Conservation (phyloP, 129 eudicot genomes). For the Mikania micrantha region DNA sequence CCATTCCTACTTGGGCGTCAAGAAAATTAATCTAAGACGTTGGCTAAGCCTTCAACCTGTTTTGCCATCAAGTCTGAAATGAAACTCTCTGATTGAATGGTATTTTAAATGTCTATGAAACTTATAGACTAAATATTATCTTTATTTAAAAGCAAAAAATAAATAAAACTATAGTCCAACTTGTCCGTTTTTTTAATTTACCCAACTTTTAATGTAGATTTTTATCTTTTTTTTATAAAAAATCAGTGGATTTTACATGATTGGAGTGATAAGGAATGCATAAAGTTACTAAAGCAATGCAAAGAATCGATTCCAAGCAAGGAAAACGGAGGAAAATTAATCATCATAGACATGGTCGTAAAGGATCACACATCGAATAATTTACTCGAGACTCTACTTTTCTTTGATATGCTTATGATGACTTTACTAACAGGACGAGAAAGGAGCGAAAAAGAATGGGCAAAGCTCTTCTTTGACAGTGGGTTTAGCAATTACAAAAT, state of each 20-base stretch:
- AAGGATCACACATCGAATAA: neutral
- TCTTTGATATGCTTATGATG: conserved; percentile 26
- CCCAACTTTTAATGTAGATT: neutral
- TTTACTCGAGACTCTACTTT: conserved; percentile 7
- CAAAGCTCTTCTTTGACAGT: conserved; percentile 20
- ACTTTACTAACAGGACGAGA: conserved; percentile 21
- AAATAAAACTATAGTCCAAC: no score
- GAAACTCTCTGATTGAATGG: no score
- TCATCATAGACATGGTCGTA: conserved; percentile 10
- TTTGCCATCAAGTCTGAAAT: no score
- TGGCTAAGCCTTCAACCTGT: no score
- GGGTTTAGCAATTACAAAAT: conserved; percentile 29
- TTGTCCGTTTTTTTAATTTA: no score
- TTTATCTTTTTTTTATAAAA: neutral
- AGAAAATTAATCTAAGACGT: no score
- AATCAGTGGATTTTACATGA: conserved; percentile 21
- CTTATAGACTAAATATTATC: no score
- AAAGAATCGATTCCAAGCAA: conserved; percentile 6
- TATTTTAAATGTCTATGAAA: no score
- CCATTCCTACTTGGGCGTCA: no score
- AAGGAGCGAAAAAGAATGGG: conserved; percentile 37
- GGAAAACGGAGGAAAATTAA: conserved; percentile 10
- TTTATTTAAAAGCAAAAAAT: no score
- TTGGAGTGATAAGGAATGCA: conserved; percentile 15
- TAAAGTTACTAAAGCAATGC: conserved; percentile 10